phyloP scores from a whole-genome alignment of 2,329 filamentous ascomycete genomes.

The Didymella arachidicola region DNA sequence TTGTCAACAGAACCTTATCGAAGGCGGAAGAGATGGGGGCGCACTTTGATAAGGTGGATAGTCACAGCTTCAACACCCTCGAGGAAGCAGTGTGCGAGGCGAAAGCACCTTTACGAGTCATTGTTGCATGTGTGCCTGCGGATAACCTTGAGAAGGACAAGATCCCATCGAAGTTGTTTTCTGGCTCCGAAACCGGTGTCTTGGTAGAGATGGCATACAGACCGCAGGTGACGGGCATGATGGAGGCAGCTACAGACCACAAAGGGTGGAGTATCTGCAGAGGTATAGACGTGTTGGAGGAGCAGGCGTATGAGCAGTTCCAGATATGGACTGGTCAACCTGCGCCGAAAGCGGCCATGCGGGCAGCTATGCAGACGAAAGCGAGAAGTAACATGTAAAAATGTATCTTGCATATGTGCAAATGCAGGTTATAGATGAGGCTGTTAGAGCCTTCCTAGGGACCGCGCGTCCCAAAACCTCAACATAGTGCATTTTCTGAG shows the following conservation, averaged over 20 bases:
- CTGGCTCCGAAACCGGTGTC: background rate
- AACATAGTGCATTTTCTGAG: background rate
- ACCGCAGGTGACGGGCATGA: conserved; percentile 8
- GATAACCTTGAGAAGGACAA: conserved; percentile 1
- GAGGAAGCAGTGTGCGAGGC: background rate
- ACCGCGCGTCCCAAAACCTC: background rate
- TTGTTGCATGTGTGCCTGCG: conserved; percentile 4
- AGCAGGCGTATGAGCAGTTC: conserved; percentile 12
- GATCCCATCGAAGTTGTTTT: conserved; percentile 4
- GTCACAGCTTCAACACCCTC: background rate
- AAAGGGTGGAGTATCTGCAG: conserved; percentile 6
- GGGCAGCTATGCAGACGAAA: conserved; percentile 1
- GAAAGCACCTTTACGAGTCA: background rate
- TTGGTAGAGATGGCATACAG: conserved; percentile 16
- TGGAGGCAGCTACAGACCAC: conserved; percentile 3
- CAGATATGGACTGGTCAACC: conserved; percentile 5
- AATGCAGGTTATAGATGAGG: background rate
- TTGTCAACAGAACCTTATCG: conserved; percentile 7
- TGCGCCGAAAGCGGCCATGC: conserved; percentile 4
- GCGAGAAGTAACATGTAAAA: background rate
- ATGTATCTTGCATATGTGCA: background rate
- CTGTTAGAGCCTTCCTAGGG: background rate
- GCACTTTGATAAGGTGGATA: background rate
- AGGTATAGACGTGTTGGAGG: conserved; percentile 4
- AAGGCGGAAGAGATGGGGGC: conserved; percentile 5